phyloP scores from a whole-genome alignment of 768 basidiomycete species.

The Panaeolus cyanescens region DNA sequence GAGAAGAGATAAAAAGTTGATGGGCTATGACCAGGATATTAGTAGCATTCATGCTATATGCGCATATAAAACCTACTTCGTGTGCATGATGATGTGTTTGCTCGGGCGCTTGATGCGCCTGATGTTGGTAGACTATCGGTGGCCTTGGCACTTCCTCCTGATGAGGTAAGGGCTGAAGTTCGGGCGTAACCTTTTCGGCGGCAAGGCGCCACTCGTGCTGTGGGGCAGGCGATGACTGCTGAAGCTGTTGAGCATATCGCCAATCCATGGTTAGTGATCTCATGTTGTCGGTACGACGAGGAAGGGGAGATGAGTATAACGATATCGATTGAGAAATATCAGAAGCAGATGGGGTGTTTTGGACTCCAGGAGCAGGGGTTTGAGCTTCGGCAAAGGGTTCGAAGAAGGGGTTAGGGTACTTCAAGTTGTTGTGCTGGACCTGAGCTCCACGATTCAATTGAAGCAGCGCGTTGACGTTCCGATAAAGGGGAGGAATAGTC shows the following conservation, averaged over 20 bases:
- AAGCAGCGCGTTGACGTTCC: constrained; percentile 18
- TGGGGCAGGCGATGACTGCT: constrained; percentile 26
- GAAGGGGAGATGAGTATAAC: constrained; percentile 33
- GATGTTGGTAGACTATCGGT: constrained; percentile 31
- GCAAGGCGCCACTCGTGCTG: constrained; percentile 46
- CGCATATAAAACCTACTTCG: constrained; percentile 49
- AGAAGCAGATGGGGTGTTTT: constrained; percentile 12
- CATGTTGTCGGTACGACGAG: constrained; percentile 28
- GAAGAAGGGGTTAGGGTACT: constrained; percentile 38
- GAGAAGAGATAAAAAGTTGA: constrained; percentile 85
- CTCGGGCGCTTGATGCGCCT: constrained; percentile 21
- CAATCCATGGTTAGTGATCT: constrained; percentile 36
- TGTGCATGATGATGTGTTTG: constrained; percentile 29
- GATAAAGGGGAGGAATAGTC: constrained; percentile 20
- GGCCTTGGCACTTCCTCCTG: constrained; percentile 30
- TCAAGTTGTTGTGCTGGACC: constrained; percentile 18
- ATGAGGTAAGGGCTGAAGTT: constrained; percentile 6
- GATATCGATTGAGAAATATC: constrained; percentile 23
- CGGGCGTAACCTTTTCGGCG: constrained; percentile 31
- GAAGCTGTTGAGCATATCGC: constrained; percentile 34
- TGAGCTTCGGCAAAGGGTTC: constrained; percentile 54
- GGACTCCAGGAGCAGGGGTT: constrained; percentile 35
- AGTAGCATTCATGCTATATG: constrained; percentile 10
- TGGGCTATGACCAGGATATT: constrained; percentile 52
- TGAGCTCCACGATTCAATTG: constrained; percentile 1